Conservation (phyloP, 257 asterid genomes). For the Galeopsis tetrahit region DNA sequence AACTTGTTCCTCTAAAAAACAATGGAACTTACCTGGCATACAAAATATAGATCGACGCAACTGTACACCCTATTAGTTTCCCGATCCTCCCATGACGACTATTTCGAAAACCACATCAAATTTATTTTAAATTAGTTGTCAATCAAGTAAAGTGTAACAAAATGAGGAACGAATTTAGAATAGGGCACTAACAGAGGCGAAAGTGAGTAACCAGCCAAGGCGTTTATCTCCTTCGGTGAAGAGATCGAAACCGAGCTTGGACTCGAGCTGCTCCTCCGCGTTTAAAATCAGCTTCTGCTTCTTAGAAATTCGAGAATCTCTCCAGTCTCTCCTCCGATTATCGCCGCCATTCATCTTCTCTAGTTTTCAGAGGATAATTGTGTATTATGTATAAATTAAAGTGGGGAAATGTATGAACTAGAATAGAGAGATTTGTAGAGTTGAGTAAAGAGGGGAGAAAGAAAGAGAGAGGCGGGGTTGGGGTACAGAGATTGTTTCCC, state of each 20-base stretch:
- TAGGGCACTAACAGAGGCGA: conserved; percentile 65
- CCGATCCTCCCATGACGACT: conserved; percentile 98
- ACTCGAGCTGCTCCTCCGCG: conserved; percentile 95
- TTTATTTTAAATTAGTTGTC: not conserved
- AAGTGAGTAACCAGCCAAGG: conserved; percentile 96
- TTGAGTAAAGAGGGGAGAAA: not conserved
- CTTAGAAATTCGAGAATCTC: conserved; percentile 78
- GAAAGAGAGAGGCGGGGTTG: not conserved
- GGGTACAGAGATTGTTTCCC: conserved; percentile 31
- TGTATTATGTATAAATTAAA: not conserved
- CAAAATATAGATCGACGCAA: conserved; percentile 91
- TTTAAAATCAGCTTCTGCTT: conserved; percentile 81
- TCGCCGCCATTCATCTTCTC: conserved; percentile 60
- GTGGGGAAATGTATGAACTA: not conserved
- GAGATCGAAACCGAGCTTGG: conserved; percentile 78
- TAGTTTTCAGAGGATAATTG: not conserved
- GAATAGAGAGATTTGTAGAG: not conserved
- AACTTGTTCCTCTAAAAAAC: conserved; percentile 16
- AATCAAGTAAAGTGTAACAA: conserved; percentile 18
- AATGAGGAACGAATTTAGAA: not conserved
- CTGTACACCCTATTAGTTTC: conserved; percentile 84
- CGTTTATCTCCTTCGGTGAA: conserved; percentile 94
- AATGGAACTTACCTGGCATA: conserved; percentile 73
- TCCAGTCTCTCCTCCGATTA: conserved; percentile 68
- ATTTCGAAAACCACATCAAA: conserved; percentile 15